A percentile compares a stretch with the other conserved stretches of the same genome.
Conservation (phyloP, 331 rosid species). For the Acacia pycnantha region DNA sequence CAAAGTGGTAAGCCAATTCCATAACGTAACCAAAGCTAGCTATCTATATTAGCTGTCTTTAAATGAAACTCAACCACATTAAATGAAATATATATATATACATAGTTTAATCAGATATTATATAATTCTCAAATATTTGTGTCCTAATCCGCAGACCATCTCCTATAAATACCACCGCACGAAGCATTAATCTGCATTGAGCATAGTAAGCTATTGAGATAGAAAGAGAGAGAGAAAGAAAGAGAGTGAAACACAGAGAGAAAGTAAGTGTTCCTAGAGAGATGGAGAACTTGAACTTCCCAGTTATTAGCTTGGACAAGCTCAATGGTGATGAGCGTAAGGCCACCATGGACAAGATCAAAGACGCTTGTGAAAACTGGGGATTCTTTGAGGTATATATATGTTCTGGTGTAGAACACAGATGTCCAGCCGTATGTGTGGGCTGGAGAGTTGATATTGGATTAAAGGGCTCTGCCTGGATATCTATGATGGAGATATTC, state of each 20-base stretch:
- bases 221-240: not conserved
- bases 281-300: slow-evolving; percentile 79
- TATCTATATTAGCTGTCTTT: slow-evolving; percentile 6
- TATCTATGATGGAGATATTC: too few relatives aligned
- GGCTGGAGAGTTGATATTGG: too few relatives aligned
- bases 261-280: slow-evolving; percentile 20
- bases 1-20: slow-evolving; percentile 28
- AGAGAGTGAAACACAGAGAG: not conserved
- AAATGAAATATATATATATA: not conserved
- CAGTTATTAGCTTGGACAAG: slow-evolving; percentile 63
- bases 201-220: slow-evolving; percentile 19
- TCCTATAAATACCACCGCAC: slow-evolving; percentile 61
- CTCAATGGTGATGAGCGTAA: slow-evolving; percentile 74
- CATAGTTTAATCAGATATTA: not conserved
- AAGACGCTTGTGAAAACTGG: slow-evolving; percentile 92
- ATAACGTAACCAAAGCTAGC: slow-evolving; percentile 27
- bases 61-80: not conserved
- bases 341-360: slow-evolving; percentile 65
- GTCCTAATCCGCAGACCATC: slow-evolving; percentile 1
- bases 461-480: too few relatives aligned
- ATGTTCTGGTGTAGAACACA: too few relatives aligned
- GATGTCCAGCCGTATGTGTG: too few relatives aligned
- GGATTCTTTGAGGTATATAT: slow-evolving; percentile 93
- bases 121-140: not conserved
- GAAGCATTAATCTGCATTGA: slow-evolving; percentile 23